Conservation (phyloP, 2,329 filamentous ascomycete species). For the Meredithiella fracta region DNA sequence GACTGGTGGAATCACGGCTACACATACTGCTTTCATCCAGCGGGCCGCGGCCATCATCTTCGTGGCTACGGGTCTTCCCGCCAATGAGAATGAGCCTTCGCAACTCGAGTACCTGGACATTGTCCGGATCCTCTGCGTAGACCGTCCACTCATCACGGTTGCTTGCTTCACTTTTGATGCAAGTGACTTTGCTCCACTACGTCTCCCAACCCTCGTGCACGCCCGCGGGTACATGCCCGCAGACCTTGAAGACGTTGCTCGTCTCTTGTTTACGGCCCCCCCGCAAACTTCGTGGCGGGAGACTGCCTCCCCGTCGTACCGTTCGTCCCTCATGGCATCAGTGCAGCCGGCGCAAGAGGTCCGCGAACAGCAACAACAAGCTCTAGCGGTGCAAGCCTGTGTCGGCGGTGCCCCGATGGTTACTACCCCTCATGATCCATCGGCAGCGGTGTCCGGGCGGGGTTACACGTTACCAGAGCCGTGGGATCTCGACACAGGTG, state of each 20-base stretch:
- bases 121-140: slow-evolving; percentile 25
- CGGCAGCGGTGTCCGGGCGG: background rate
- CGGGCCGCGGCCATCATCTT: slow-evolving; percentile 44
- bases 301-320: slow-evolving; percentile 12
- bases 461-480: slow-evolving; percentile 26
- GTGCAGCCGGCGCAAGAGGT: background rate
- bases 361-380: background rate
- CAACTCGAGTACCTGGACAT: slow-evolving; percentile 36
- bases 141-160: slow-evolving; percentile 35
- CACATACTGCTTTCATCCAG: slow-evolving; percentile 46
- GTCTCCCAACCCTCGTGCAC: slow-evolving; percentile 37
- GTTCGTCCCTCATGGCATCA: background rate
- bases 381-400: background rate
- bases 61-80: slow-evolving; percentile 34
- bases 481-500: slow-evolving; percentile 24
- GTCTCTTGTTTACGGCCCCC: slow-evolving; percentile 32
- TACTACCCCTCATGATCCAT: background rate
- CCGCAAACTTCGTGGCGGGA: background rate
- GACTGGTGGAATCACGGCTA: slow-evolving; percentile 43
- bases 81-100: slow-evolving; percentile 30
- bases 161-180: slow-evolving; percentile 32
- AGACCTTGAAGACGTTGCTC: slow-evolving; percentile 34
- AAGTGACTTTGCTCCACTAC: slow-evolving; percentile 23
- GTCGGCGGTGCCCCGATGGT: background rate
- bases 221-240: slow-evolving; percentile 30